Conservation (phyloP, 306 rosid species). For the Crotalaria pallida region DNA sequence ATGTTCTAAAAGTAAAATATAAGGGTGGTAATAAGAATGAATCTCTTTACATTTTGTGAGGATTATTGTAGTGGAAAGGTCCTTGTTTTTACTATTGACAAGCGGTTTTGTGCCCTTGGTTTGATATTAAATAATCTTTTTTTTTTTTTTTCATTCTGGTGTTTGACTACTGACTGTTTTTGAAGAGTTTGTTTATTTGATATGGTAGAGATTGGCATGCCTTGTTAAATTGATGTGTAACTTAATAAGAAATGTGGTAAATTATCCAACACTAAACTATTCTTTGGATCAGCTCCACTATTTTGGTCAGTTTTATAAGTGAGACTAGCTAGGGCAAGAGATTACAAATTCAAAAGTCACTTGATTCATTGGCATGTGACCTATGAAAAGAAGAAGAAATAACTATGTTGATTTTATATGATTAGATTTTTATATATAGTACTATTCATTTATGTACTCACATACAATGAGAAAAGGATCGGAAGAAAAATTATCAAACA, state of each 20-base stretch:
- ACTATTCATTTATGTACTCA: background rate
- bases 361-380: background rate
- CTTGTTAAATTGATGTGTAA: background rate
- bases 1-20: no score
- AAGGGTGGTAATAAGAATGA: no score
- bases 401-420: background rate
- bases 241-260: background rate
- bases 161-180: background rate
- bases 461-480: background rate
- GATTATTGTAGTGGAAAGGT: no score
- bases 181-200: background rate
- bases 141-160: background rate
- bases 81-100: no score
- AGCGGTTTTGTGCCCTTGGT: background rate
- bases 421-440: background rate
- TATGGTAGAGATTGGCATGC: background rate
- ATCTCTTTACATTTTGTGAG: no score
- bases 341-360: background rate
- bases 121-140: background rate
- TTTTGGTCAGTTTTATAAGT: background rate
- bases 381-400: background rate
- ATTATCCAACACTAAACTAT: background rate
- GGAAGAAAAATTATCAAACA: background rate
- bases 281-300: background rate
- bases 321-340: background rate